These are phyloP conservation scores for Tephrocybe sp. DNA, from an alignment of 768 basidiomycete genomes.

Conservation along the genomic window DNA sequence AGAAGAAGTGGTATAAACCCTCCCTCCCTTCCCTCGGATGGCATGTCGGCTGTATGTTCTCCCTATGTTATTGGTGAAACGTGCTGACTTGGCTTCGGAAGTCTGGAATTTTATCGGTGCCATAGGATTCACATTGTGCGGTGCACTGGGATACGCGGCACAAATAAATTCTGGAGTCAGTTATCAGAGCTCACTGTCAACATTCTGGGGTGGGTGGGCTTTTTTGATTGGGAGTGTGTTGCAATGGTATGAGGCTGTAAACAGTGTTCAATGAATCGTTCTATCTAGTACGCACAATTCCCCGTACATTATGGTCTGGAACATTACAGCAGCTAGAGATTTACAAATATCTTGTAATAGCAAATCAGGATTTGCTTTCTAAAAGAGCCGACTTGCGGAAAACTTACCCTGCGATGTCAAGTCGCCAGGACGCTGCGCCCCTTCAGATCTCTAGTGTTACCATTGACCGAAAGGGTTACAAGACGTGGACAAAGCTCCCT, in stretches of 20 bases:
- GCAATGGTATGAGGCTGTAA: constrained; percentile 56
- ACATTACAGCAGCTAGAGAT: too few species aligned
- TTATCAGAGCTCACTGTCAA: constrained; percentile 54
- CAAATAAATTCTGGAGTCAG: constrained; percentile 29
- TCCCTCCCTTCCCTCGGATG: constrained; percentile 49
- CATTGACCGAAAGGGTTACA: too few species aligned
- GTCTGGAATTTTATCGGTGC: constrained; percentile 66
- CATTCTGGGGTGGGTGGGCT: constrained; percentile 63
- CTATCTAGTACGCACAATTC: too few species aligned
- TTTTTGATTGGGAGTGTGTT: constrained; percentile 60
- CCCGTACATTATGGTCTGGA: too few species aligned
- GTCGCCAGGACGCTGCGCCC: neutral
- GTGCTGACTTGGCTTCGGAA: constrained; percentile 1
- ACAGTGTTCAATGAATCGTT: constrained; percentile 43
- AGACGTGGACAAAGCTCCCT: too few species aligned
- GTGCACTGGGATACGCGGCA: constrained; percentile 51
- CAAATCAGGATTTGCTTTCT: too few species aligned
- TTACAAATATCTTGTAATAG: too few species aligned
- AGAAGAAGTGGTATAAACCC: constrained; percentile 54
- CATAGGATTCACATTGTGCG: constrained; percentile 58
- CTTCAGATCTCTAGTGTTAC: too few species aligned
- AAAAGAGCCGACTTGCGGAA: too few species aligned
- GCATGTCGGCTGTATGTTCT: constrained; percentile 44
- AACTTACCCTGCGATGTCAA: too few species aligned
- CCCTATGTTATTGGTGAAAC: too few species aligned